Evolutionary conservation across 78 protist species (phyloP).

Genomic region (Cavenderia fasciculata): DNA sequence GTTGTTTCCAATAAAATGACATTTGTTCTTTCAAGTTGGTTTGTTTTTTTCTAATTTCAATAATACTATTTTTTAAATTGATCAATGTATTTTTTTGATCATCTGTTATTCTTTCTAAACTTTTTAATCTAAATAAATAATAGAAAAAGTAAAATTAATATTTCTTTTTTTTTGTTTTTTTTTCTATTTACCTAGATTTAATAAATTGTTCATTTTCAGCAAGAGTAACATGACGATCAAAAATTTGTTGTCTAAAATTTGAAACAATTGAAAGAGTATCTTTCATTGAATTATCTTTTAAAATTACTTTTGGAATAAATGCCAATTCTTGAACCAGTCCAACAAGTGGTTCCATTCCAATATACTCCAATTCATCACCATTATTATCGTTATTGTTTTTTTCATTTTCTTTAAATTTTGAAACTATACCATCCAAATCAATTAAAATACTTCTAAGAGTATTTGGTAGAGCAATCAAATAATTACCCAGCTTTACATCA

Average conservation of each 20-base stretch:
- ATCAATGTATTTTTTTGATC: conserved; percentile 6
- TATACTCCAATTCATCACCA: neutral
- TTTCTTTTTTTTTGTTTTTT: neutral
- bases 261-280: conserved; percentile 8
- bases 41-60: conserved; percentile 8
- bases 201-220: neutral
- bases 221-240: neutral
- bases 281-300: neutral
- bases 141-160: neutral
- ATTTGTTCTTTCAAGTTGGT: neutral
- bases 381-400: neutral
- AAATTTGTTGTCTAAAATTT: neutral
- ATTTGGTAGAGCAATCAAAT: conserved; percentile 23
- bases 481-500: conserved; percentile 27
- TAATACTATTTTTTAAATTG: neutral
- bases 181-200: neutral
- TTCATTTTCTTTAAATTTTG: neutral
- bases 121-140: conserved; percentile 8
- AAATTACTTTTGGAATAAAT: neutral
- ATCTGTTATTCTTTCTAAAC: conserved; percentile 1
- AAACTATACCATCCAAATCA: conserved; percentile 33
- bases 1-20: conserved; percentile 5
- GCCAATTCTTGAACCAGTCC: neutral
- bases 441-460: conserved; percentile 4
- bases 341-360: neutral